phyloP scores from a whole-genome alignment of 1,284 basidiomycete species.

The Pseudomicrostroma phylloplanum region DNA sequence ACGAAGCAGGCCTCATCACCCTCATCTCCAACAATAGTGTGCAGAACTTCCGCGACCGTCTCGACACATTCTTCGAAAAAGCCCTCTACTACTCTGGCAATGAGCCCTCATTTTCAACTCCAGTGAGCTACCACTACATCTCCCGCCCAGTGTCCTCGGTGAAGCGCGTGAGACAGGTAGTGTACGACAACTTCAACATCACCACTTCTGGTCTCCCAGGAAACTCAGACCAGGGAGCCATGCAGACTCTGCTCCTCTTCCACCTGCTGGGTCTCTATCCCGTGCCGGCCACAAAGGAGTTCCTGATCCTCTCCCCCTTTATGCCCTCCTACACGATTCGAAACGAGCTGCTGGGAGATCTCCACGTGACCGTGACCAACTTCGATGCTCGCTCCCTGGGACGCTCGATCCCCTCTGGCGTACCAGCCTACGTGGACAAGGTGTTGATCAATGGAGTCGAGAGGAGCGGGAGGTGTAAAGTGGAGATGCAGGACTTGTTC shows the following conservation, averaged over 20 bases:
- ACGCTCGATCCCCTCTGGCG: constrained; percentile 12
- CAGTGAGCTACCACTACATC: constrained; percentile 31
- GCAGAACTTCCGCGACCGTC: constrained; percentile 26
- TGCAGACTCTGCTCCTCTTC: constrained; percentile 64
- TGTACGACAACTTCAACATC: constrained; percentile 31
- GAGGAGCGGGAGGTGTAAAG: constrained; percentile 18
- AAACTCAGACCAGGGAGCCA: constrained; percentile 62
- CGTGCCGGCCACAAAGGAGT: constrained; percentile 53
- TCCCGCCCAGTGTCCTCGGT: constrained; percentile 22
- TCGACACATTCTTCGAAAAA: constrained; percentile 37
- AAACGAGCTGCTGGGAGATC: constrained; percentile 29
- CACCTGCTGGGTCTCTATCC: constrained; percentile 60
- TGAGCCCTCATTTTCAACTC: constrained; percentile 38
- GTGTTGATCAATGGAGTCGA: constrained; percentile 18
- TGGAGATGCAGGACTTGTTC: constrained; percentile 15
- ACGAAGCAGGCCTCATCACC: constrained; percentile 31
- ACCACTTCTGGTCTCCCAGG: constrained; percentile 36
- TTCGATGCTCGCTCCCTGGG: constrained; percentile 14
- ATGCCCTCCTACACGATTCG: constrained; percentile 32
- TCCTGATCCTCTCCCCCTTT: constrained; percentile 37
- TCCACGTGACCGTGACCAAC: constrained; percentile 25
- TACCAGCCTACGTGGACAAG: constrained; percentile 17
- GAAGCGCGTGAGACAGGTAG: constrained; percentile 27
- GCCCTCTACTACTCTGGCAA: constrained; percentile 36
- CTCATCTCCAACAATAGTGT: constrained; percentile 24